These are phyloP conservation scores for Caryopteris hybrid DNA, from an alignment of 305 asterid species.

Conservation along the genomic window DNA sequence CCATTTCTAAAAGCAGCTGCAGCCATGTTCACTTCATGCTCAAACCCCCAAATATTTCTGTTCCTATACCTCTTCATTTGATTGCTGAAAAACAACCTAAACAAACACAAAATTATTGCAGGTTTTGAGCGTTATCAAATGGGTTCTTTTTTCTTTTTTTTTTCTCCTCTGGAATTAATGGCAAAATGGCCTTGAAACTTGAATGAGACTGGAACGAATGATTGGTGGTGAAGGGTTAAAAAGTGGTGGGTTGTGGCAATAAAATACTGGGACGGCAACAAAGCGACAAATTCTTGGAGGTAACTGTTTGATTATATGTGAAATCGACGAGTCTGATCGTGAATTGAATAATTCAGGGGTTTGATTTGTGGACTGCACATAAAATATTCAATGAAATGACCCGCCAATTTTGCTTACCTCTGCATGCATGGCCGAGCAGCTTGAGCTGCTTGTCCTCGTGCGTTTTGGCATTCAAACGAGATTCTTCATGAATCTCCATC, in stretches of 20 bases:
- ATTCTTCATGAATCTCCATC: slow-evolving; percentile 5
- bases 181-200: background rate
- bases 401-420: slow-evolving; percentile 18
- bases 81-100: background rate
- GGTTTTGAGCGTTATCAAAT: background rate
- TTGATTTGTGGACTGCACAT: slow-evolving; percentile 15
- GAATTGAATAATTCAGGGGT: slow-evolving; percentile 18
- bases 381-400: slow-evolving; percentile 23
- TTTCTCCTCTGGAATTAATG: background rate
- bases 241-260: slow-evolving; percentile 22
- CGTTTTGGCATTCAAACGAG: background rate
- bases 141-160: too few relatives aligned
- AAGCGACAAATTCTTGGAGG: slow-evolving; percentile 33
- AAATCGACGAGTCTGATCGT: slow-evolving; percentile 36
- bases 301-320: slow-evolving; percentile 26
- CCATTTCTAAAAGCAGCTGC: slow-evolving; percentile 25
- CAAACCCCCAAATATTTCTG: slow-evolving; percentile 72
- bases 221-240: slow-evolving; percentile 26
- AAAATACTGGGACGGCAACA: slow-evolving; percentile 66
- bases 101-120: background rate
- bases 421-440: background rate
- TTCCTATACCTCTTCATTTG: slow-evolving; percentile 73
- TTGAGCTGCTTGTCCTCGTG: slow-evolving; percentile 10
- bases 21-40: slow-evolving; percentile 38
- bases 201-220: slow-evolving; percentile 15